Base-by-base conservation (phyloP, 2,329 filamentous ascomycete genomes). In the Pseudogymnoascus sp. region DNA sequence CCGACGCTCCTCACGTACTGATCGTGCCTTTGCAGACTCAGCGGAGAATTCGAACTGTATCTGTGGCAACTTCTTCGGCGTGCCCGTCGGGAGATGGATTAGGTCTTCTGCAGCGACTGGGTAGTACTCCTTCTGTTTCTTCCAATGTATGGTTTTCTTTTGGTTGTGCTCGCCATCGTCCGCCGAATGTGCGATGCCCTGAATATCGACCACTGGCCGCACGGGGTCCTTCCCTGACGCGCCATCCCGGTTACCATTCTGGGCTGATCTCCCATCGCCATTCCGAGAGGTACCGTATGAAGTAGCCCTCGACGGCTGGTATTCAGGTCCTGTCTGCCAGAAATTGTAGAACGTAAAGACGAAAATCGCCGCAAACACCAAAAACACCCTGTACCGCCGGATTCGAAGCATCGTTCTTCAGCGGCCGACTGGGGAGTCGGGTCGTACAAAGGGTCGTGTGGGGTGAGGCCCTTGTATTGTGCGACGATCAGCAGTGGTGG, bases 21-120 rank as follows among this genome's bases (percentile, higher is more conserved):
- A 77, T 67, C 82, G 85, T 26, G 78, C 79, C 9, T 76, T 73
- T 6, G 79, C 74, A 0, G 82, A 77, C 71, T 96, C 91, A 48
- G 77, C 71, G n/a, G 74, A 76, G 69, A 95, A 95, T 2, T 76
- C 73, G 70, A 84, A 79, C 71, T 97, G 94, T 57, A 97, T 85
- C 66, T 79, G 82, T 1, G 90, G 90, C 13, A 96, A 86, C 2
- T 78, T 66, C 67, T 83, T 85, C 2, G 90, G 80, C 23, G 79
- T 79, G 39, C 84, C 89, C 1, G 83, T 86, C 1, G 94, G 94
- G 28, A 97, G 78, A 45, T 78, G 77, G 61, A 92, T 91, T 59
- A 95, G 76, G 15, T 87, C 85, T 61, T 84, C 82, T 23, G 30
- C 2, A 6, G 30, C 35, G 2, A 97, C 74, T 0, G 94, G 92